phyloP scores from a whole-genome alignment of 192 early-diverging fungal genomes.

The Entomortierella chlamydospora region DNA sequence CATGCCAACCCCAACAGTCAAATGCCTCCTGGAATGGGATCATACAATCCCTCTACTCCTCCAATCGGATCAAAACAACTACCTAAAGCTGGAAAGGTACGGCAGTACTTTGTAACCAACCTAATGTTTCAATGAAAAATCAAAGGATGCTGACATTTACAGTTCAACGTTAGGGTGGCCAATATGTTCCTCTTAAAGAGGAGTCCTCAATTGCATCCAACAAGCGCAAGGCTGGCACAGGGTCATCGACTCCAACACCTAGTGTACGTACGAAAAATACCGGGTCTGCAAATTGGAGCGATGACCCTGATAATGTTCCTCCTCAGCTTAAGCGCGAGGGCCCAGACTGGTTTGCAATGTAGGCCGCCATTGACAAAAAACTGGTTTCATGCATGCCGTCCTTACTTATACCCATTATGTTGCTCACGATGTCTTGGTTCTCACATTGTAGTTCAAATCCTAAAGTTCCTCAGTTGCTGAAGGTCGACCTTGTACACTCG shows the following conservation, averaged over 20 bases:
- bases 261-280: constrained; percentile 12
- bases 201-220: constrained; percentile 29
- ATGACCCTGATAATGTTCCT: constrained; percentile 81
- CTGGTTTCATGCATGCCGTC: too few species aligned
- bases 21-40: constrained; percentile 58
- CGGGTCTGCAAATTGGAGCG: constrained; percentile 40
- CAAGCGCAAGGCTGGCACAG: constrained; percentile 38
- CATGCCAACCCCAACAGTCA: constrained; percentile 58
- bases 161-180: constrained; percentile 5
- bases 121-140: neutral
- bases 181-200: constrained; percentile 27
- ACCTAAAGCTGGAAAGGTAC: constrained; percentile 32
- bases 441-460: constrained; percentile 65
- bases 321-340: constrained; percentile 83
- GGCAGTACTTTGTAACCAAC: neutral
- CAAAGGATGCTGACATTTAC: neutral
- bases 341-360: constrained; percentile 90
- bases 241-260: constrained; percentile 26
- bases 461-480: constrained; percentile 69
- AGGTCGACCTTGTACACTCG: constrained; percentile 72
- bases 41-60: constrained; percentile 38
- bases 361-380: too few species aligned
- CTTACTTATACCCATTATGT: neutral
- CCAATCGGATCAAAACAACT: constrained; percentile 22
- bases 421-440: too few species aligned